Evolutionary conservation across 345 rosid genomes (phyloP).

Genomic region (Brassica rapa): DNA sequence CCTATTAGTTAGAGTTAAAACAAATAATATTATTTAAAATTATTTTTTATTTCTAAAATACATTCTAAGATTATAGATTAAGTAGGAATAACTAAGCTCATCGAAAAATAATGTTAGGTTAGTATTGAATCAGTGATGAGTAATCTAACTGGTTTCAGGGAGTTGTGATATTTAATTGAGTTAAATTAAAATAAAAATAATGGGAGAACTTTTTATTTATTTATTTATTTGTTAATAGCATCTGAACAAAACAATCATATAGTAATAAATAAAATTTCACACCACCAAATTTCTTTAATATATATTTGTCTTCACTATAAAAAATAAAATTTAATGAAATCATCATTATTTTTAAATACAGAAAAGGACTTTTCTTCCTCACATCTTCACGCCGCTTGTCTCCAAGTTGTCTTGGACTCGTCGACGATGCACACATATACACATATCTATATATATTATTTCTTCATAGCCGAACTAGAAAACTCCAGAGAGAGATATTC

Average conservation of each 20-base stretch:
- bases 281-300: neutral
- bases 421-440: slow-evolving; percentile 28
- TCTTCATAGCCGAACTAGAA: slow-evolving; percentile 30
- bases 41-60: neutral
- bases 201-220: too few species aligned
- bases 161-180: neutral
- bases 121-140: neutral
- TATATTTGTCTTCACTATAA: neutral
- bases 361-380: slow-evolving; percentile 15
- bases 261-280: neutral
- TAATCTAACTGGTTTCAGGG: neutral
- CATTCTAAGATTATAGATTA: neutral
- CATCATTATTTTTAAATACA: neutral
- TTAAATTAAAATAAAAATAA: neutral
- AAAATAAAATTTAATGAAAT: neutral
- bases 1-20: neutral
- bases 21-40: neutral
- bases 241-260: neutral
- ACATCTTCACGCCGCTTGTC: slow-evolving; percentile 46
- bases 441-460: too few species aligned
- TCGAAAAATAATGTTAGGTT: neutral
- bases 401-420: slow-evolving; percentile 42
- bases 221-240: neutral
- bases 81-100: neutral
- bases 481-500: slow-evolving; percentile 33